Conservation (phyloP, 78 protist genomes). For the Fonticula alba region DNA sequence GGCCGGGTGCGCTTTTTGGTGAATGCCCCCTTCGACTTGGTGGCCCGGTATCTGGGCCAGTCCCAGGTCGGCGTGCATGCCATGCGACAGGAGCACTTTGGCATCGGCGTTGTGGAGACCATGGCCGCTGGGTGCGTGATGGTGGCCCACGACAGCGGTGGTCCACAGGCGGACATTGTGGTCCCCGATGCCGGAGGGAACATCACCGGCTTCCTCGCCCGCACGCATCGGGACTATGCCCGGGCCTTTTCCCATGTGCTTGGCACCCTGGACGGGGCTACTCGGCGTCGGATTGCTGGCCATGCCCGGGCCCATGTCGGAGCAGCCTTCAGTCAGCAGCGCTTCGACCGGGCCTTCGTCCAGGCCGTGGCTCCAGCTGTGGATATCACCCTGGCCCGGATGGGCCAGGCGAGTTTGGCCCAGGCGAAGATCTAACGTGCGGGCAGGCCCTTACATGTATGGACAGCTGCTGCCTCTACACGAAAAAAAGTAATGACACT, state of each 20-base stretch:
- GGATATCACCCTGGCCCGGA: too few species aligned
- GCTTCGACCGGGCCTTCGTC: too few species aligned
- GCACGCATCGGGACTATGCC: slow-evolving; percentile 11
- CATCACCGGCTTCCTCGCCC: slow-evolving; percentile 14
- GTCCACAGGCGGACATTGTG: slow-evolving; percentile 33
- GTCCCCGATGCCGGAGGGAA: not conserved
- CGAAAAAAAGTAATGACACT: too few species aligned
- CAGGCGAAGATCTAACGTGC: too few species aligned
- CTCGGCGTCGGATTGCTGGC: too few species aligned
- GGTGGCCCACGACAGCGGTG: slow-evolving; percentile 21
- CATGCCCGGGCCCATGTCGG: too few species aligned
- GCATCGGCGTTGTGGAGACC: slow-evolving; percentile 56
- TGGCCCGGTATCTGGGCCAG: not conserved
- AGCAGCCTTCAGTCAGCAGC: too few species aligned
- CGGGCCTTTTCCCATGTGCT: not conserved
- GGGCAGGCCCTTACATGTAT: too few species aligned
- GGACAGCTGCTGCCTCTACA: too few species aligned
- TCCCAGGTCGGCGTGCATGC: slow-evolving; percentile 57
- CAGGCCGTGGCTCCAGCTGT: too few species aligned
- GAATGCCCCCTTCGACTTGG: slow-evolving; percentile 8
- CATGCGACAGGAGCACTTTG: slow-evolving; percentile 76
- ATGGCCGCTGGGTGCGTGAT: slow-evolving; percentile 26
- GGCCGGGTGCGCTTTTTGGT: slow-evolving; percentile 6
- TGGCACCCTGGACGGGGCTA: too few species aligned
- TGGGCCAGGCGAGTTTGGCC: too few species aligned